phyloP scores from a whole-genome alignment of 2,329 filamentous ascomycete species.

The Fusarium kyushuense region DNA sequence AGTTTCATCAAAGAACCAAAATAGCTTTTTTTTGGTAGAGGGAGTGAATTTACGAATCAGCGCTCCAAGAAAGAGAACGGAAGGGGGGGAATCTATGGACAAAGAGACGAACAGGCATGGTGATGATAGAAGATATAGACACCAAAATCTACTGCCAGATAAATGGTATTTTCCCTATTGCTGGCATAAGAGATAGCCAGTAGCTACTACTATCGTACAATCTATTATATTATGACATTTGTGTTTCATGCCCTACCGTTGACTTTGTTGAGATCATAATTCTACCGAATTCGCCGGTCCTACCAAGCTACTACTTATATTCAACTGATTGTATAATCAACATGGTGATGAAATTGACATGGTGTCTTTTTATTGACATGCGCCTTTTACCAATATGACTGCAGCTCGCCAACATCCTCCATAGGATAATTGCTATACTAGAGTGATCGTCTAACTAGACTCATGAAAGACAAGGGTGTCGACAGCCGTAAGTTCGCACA shows the following conservation, averaged over 20 bases:
- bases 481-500: neutral
- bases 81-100: constrained; percentile 14
- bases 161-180: constrained; percentile 20
- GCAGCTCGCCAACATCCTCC: neutral
- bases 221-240: constrained; percentile 36
- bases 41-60: constrained; percentile 19
- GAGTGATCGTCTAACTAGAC: neutral
- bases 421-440: neutral
- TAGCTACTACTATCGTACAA: constrained; percentile 28
- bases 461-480: neutral
- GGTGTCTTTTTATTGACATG: neutral
- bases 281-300: neutral
- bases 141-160: constrained; percentile 25
- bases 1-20: constrained; percentile 18
- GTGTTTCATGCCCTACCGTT: neutral
- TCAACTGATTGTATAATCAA: neutral
- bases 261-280: too few relatives aligned
- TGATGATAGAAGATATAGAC: constrained; percentile 33
- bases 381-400: neutral
- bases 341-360: neutral
- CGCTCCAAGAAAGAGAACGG: constrained; percentile 27
- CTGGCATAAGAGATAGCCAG: constrained; percentile 34
- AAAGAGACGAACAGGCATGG: constrained; percentile 18
- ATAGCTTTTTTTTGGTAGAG: neutral
- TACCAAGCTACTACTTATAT: neutral